Evolutionary conservation across 2,329 filamentous ascomycete species (phyloP).

Genomic region (Fusarium sp.): DNA sequence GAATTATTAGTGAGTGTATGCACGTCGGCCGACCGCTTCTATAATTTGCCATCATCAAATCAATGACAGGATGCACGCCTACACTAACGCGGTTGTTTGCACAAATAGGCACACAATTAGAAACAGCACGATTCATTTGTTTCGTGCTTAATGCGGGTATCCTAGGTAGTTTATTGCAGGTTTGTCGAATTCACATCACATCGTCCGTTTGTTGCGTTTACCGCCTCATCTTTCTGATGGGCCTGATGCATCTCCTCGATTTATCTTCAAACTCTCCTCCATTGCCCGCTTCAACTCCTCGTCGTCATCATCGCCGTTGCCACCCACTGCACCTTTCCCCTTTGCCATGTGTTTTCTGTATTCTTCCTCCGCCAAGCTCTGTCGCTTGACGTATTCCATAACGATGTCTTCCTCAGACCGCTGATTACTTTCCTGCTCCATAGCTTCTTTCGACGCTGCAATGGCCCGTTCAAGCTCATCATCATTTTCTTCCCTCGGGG

Average conservation of each 20-base stretch:
- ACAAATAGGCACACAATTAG: neutral
- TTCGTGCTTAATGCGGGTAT: conserved; percentile 16
- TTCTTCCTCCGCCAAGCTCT: conserved; percentile 75
- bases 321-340: conserved; percentile 46
- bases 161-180: conserved; percentile 1
- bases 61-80: neutral
- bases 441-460: conserved; percentile 49
- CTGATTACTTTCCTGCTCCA: conserved; percentile 51
- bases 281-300: conserved; percentile 65
- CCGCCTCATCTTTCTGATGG: conserved; percentile 32
- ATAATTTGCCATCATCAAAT: neutral
- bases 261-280: conserved; percentile 61
- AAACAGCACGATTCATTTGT: neutral
- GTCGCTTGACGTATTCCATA: conserved; percentile 77
- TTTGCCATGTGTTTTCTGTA: conserved; percentile 48
- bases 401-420: conserved; percentile 74
- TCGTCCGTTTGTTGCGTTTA: neutral
- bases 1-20: neutral
- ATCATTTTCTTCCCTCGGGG: conserved; percentile 35
- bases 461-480: conserved; percentile 51
- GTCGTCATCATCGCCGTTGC: conserved; percentile 56
- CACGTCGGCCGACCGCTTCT: neutral
- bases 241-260: conserved; percentile 40
- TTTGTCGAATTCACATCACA: neutral
- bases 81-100: neutral